Evolutionary conservation across 352 stramenopile species (phyloP), one percentile per base, ranked within the genome.

Genomic region (Plasmopara muralis): DNA sequence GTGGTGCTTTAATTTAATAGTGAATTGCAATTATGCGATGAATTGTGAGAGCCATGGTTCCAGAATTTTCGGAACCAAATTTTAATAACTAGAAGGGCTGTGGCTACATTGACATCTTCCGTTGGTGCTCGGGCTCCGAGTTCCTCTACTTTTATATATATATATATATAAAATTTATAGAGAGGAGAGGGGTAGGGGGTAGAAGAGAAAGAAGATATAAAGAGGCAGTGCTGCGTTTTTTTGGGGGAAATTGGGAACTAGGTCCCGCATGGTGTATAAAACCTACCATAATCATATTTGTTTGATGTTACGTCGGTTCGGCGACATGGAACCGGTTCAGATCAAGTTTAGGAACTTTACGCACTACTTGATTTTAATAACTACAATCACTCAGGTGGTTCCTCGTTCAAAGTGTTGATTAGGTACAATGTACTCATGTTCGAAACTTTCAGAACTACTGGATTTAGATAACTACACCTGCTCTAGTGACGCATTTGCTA

Each of bases 201-300:
- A 41, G 14, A 41, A 10, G 35, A 41, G 35, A 41, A 41, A 9
- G 12, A 41, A 41, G 35, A 41, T 6, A 41, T 41, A 41, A 10
- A 40, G 35, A n/a, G 12, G 30, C 5, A 48, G 44, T 50, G 44
- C n/a, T 30, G 8, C 29, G 16, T n/a, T 50, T 50, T 50, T 41
- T 40, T 48, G 35, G 12, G 6, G 44, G 40, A 50, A 33, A 13
- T 50, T 50, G n/a, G 46, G 46, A 52, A 35, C 46, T 52, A 8
- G 18, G 46, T 52, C 34, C 35, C 46, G 46, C 46, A 52, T 43
- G 43, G 35, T 43, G 33, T 43, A 52, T 43, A 52, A 44, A 52
- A 44, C 15, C 46, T 43, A 52, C 34, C 46, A 52, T 52, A 33
- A 52, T 52, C 33, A 52, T 34, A 52, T 43, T 43, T 18, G 35